Evolutionary conservation across 495 filamentous ascomycete species (phyloP).

Genomic region (Penicillium atrosanguineum): DNA sequence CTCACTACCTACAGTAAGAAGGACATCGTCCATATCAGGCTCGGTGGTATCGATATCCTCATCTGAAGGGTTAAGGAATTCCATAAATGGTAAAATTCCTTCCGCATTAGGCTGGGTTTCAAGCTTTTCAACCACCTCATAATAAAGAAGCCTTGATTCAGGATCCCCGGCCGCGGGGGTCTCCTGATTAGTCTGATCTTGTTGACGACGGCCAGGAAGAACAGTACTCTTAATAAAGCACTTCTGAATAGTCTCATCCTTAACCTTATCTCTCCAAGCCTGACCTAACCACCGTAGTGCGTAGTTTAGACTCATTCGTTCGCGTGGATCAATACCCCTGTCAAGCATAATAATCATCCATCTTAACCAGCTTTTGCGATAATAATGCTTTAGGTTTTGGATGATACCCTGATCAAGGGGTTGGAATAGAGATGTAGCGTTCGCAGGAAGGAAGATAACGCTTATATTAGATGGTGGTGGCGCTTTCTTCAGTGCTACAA

Average conservation of each 20-base stretch:
- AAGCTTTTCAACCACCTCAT: too few species aligned
- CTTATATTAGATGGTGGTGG: background rate
- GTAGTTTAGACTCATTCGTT: background rate
- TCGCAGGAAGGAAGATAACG: background rate
- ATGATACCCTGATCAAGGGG: too few species aligned
- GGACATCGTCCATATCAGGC: too few species aligned
- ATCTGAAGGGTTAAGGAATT: too few species aligned
- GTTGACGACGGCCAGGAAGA: background rate
- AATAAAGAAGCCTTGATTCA: too few species aligned
- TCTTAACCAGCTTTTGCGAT: background rate
- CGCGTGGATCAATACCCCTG: background rate
- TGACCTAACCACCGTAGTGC: background rate
- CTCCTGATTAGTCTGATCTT: too few species aligned
- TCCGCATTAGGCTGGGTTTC: too few species aligned
- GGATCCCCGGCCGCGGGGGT: too few species aligned
- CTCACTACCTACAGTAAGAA: too few species aligned
- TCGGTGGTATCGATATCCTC: too few species aligned
- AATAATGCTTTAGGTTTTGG: background rate
- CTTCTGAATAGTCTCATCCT: background rate
- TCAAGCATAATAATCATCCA: background rate
- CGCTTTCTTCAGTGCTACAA: background rate
- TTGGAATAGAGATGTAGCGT: too few species aligned
- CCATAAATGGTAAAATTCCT: too few species aligned
- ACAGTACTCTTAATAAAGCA: background rate
- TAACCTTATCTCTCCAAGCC: background rate